phyloP scores from a whole-genome alignment of 2,329 filamentous ascomycete genomes.

The Aspergillus alliaceus region DNA sequence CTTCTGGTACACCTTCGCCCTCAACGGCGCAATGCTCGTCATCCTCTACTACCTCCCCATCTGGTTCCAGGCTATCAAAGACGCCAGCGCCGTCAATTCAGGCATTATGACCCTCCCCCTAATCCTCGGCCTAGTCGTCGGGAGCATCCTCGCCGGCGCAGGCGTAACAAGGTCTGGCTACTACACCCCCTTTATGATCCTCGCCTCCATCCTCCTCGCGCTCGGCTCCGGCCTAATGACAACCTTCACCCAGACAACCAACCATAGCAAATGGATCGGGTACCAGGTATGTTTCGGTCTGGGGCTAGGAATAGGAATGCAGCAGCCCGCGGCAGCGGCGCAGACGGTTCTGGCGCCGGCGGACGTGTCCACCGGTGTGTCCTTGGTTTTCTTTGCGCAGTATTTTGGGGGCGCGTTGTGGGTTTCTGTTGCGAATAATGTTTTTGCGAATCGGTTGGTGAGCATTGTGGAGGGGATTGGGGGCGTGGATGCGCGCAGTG shows the following conservation, averaged over 20 bases:
- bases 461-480: not conserved
- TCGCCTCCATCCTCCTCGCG: not conserved
- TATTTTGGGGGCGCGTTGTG: constrained; percentile 39
- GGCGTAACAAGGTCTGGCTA: constrained; percentile 6
- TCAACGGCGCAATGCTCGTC: constrained; percentile 4
- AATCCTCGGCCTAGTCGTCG: not conserved
- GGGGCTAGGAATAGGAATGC: constrained; percentile 2
- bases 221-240: constrained; percentile 3
- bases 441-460: constrained; percentile 4
- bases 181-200: constrained; percentile 6
- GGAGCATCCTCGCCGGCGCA: not conserved
- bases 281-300: constrained; percentile 9
- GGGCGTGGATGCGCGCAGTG: constrained; percentile 2
- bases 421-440: constrained; percentile 21
- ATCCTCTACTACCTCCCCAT: constrained; percentile 11
- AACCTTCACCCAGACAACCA: not conserved
- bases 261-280: constrained; percentile 1
- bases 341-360: constrained; percentile 21
- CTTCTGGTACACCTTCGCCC: not conserved
- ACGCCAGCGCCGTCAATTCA: not conserved
- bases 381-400: constrained; percentile 36
- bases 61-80: constrained; percentile 3
- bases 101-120: not conserved
- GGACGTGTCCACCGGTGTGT: constrained; percentile 36
- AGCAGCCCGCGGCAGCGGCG: constrained; percentile 1